Conservation (phyloP, 108 stramenopile species). For the Nannochloropsis granulata region DNA sequence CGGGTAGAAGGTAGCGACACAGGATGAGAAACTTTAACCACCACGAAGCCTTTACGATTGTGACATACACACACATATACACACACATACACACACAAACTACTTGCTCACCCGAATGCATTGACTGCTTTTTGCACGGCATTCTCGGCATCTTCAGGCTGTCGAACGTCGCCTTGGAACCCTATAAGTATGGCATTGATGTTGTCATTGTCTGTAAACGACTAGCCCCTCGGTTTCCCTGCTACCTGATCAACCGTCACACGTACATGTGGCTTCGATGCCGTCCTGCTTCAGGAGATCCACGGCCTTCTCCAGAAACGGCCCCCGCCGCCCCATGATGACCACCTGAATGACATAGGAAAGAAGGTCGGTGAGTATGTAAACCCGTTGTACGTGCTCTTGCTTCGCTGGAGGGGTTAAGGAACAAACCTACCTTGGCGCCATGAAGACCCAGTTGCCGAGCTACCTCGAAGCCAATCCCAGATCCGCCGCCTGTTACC, state of each 20-base stretch:
- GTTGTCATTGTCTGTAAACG: too few species aligned
- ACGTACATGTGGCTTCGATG: neutral
- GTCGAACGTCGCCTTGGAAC: constrained; percentile 48
- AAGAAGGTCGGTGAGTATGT: too few species aligned
- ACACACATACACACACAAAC: neutral
- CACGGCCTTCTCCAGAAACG: neutral
- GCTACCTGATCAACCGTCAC: too few species aligned
- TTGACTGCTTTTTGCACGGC: constrained; percentile 45
- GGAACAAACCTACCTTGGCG: neutral
- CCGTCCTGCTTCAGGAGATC: neutral
- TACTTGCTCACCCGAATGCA: constrained; percentile 49
- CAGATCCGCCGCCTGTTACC: constrained; percentile 31
- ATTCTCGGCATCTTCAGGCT: constrained; percentile 43
- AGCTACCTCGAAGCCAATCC: constrained; percentile 24
- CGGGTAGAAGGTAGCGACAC: too few species aligned
- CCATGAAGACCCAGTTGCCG: constrained; percentile 16
- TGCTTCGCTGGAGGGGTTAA: too few species aligned
- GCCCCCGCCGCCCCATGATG: neutral
- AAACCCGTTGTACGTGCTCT: too few species aligned
- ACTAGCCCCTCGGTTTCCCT: too few species aligned
- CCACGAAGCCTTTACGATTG: too few species aligned
- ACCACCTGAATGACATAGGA: neutral
- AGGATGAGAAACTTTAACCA: too few species aligned
- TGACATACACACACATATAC: too few species aligned
- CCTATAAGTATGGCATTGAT: neutral